Evolutionary conservation across 1,284 basidiomycete genomes (phyloP), one percentile per base, ranked within the genome.

Genomic region (Papiliotrema flavescens): DNA sequence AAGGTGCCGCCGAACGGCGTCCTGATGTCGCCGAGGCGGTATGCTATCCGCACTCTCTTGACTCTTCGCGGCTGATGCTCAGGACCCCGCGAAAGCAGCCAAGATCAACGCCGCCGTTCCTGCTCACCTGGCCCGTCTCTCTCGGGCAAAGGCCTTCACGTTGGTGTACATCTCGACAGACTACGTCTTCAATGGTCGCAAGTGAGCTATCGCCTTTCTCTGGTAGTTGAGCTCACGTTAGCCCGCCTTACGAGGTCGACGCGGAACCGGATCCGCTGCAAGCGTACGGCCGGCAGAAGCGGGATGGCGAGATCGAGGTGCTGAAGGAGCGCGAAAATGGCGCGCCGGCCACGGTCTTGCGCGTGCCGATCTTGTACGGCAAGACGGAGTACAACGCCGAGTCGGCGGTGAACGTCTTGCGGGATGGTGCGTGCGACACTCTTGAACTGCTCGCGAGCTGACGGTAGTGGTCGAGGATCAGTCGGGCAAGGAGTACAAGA

Each of bases 151-250:
- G 45, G 66, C 61, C 34, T 76, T 77, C 63, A 60, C 60, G n/a
- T 59, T 81, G 32, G 66, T 81, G 53, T 79, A 79, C 70, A 78
- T 81, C 50, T 79, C 78, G 2, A 78, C 76, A 13, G 76, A 78
- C 56, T 78, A 77, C 56, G 74, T 74, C 32, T 76, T 76, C 61
- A 65, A 74, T 46, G 74, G 74, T 13, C 57, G 61, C 19, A 66
- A 67, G 72, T 75, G 51, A 51, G 70, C 42, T 7, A 20, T 14
- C 40, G n/a, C 11, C n/a, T 9, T 34, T 23, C 8, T 2, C n/a
- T 20, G 8, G 11, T 15, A 42, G 41, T 17, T 34, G 24, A 45
- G 26, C 53, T 46, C 4, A 47, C 45, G 14, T 1, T 53, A 76
- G 74, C 22, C 78, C 80, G 8, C 80, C 80, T 0, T 81, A 80